Evolutionary conservation across 2,329 filamentous ascomycete genomes (phyloP).

Genomic region (Botrytis pseudocinerea): DNA sequence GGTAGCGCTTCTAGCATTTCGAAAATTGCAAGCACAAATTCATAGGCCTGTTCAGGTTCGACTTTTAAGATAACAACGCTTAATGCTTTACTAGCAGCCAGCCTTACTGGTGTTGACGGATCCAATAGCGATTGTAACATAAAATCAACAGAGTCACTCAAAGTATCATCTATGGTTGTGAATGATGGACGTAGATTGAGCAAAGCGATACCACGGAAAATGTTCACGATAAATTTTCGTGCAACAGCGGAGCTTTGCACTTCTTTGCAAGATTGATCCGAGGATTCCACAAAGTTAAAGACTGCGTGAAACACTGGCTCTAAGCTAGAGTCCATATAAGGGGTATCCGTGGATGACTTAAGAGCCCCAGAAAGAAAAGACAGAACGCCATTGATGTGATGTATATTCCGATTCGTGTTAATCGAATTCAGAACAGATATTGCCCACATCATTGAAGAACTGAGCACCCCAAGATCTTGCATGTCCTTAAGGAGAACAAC

Average conservation of each 20-base stretch:
- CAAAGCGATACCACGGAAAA: conserved; percentile 72
- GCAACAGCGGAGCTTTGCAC: conserved; percentile 75
- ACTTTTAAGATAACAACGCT: conserved; percentile 83
- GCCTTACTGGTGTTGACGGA: conserved; percentile 85
- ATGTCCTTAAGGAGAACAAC: conserved; percentile 85
- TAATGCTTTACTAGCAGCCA: conserved; percentile 89
- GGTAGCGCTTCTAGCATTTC: conserved; percentile 64
- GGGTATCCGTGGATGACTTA: conserved; percentile 67
- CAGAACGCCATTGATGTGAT: conserved; percentile 75
- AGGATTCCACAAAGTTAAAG: conserved; percentile 56
- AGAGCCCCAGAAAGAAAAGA: conserved; percentile 77
- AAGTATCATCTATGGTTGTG: conserved; percentile 47
- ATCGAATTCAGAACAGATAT: conserved; percentile 57
- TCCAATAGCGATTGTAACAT: conserved; percentile 78
- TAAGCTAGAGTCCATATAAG: conserved; percentile 70
- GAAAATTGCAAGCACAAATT: conserved; percentile 85
- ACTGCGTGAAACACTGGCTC: conserved; percentile 64
- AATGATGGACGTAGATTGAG: conserved; percentile 47
- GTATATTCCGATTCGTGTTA: conserved; percentile 54
- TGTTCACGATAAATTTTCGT: conserved; percentile 80
- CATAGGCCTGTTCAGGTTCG: conserved; percentile 74
- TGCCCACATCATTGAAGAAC: conserved; percentile 70
- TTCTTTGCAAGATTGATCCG: conserved; percentile 50
- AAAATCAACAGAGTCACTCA: conserved; percentile 81
- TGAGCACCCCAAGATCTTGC: conserved; percentile 72